Evolutionary conservation across 2,329 filamentous ascomycete species (phyloP).

Genomic region (Dactylellina parvicollis): DNA sequence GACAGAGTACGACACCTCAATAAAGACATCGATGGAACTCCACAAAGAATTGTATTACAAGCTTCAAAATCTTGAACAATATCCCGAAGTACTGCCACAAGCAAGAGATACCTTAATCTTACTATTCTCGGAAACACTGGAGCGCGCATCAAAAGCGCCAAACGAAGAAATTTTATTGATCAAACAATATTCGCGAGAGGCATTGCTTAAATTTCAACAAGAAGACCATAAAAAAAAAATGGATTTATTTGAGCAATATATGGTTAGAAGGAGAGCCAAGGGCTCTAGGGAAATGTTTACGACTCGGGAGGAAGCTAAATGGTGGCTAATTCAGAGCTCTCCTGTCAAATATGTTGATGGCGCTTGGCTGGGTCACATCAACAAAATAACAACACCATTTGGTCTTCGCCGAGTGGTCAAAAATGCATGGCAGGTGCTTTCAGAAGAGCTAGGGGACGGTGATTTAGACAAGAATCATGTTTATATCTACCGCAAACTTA

Average conservation of each 20-base stretch:
- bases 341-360: conserved; percentile 66
- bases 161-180: conserved; percentile 60
- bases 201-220: conserved; percentile 59
- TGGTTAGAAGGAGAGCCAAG: conserved; percentile 60
- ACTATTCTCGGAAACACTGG: conserved; percentile 60
- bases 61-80: conserved; percentile 62
- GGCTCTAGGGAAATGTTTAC: conserved; percentile 61
- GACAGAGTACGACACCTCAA: not conserved
- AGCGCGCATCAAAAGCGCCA: conserved; percentile 54
- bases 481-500: conserved; percentile 59
- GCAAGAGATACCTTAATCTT: conserved; percentile 60
- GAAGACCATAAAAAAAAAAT: conserved; percentile 59
- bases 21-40: not conserved
- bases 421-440: conserved; percentile 65
- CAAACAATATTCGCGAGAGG: conserved; percentile 58
- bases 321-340: conserved; percentile 62
- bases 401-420: conserved; percentile 61
- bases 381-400: conserved; percentile 64
- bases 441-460: conserved; percentile 66
- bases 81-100: conserved; percentile 60
- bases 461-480: conserved; percentile 65
- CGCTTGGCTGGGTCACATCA: conserved; percentile 65
- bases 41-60: conserved; percentile 29
- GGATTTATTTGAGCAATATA: conserved; percentile 60
- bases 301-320: conserved; percentile 60